phyloP scores from a whole-genome alignment of 192 early-diverging fungal species.

The Coemansia sp. region DNA sequence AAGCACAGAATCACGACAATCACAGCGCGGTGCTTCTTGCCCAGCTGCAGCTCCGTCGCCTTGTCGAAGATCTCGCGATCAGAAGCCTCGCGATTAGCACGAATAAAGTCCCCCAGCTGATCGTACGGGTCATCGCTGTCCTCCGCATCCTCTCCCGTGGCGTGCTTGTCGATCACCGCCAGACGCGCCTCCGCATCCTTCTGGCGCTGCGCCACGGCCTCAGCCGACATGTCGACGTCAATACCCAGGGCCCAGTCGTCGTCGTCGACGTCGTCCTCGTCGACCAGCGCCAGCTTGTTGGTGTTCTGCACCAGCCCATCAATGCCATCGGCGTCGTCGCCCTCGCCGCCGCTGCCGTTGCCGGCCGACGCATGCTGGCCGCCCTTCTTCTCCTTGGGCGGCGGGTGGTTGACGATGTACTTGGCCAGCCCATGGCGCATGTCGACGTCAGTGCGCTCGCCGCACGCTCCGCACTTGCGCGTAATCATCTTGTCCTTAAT shows the following conservation, averaged over 20 bases:
- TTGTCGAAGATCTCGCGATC: slow-evolving; percentile 75
- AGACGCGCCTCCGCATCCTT: slow-evolving; percentile 53
- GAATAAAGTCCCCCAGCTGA: slow-evolving; percentile 74
- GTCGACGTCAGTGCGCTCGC: slow-evolving; percentile 76
- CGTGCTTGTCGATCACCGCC: background rate
- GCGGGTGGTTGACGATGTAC: slow-evolving; percentile 93
- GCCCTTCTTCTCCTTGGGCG: slow-evolving; percentile 57
- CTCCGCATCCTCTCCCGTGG: slow-evolving; percentile 59
- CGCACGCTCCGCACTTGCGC: slow-evolving; percentile 92
- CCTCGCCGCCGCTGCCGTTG: slow-evolving; percentile 39
- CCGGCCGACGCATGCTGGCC: slow-evolving; percentile 56
- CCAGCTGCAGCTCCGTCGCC: slow-evolving; percentile 74
- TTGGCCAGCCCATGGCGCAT: slow-evolving; percentile 87
- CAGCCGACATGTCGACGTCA: slow-evolving; percentile 71
- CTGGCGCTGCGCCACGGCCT: slow-evolving; percentile 74
- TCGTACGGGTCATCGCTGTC: slow-evolving; percentile 67
- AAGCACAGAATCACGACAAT: slow-evolving; percentile 82
- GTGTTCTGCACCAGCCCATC: slow-evolving; percentile 71
- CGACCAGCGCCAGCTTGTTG: slow-evolving; percentile 56
- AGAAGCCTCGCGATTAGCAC: slow-evolving; percentile 49
- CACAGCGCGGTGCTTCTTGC: slow-evolving; percentile 74
- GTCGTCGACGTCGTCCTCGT: slow-evolving; percentile 58
- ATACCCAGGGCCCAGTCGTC: slow-evolving; percentile 70
- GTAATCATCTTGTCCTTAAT: slow-evolving; percentile 64
- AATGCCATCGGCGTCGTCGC: slow-evolving; percentile 61